These are phyloP conservation scores for Talaromyces sp. DNA, from an alignment of 2,329 filamentous ascomycete genomes.

Conservation along the genomic window DNA sequence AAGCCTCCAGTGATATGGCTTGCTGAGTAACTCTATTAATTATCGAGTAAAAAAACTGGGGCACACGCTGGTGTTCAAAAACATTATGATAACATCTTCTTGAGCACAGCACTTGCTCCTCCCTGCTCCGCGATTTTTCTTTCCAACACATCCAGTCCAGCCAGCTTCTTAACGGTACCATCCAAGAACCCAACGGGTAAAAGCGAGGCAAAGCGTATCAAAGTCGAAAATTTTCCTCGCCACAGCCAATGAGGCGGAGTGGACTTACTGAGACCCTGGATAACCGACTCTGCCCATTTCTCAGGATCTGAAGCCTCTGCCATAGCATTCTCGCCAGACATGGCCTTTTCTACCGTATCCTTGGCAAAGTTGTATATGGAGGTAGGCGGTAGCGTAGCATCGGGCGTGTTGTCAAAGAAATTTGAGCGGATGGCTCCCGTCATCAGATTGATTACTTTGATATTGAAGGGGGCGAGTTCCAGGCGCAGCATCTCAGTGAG, in stretches of 20 bases:
- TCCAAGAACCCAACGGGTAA: conserved; percentile 12
- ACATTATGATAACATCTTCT: not conserved
- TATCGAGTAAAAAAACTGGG: not conserved
- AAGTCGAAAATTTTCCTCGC: not conserved
- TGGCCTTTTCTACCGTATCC: not conserved
- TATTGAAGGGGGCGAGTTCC: conserved; percentile 13
- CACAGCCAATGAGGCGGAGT: conserved; percentile 9
- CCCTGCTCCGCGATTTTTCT: not conserved
- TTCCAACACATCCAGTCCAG: not conserved
- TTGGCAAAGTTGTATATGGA: conserved; percentile 9
- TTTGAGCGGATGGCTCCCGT: not conserved
- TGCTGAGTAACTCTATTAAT: not conserved
- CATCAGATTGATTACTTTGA: conserved; percentile 8
- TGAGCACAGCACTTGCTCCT: not conserved
- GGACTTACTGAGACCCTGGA: conserved; percentile 1
- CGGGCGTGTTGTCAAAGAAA: not conserved
- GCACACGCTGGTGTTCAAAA: not conserved
- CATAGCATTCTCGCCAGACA: not conserved
- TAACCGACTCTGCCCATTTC: conserved; percentile 5
- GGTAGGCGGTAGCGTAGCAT: conserved; percentile 2
- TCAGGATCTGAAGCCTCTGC: not conserved
- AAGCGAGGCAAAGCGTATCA: not conserved
- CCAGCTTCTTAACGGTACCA: not conserved
- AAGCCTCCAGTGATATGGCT: not conserved
- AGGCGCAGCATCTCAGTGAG: conserved; percentile 7